These are phyloP conservation scores for Diplodia intermedia DNA, from an alignment of 2,329 filamentous ascomycete genomes.

Conservation along the genomic window DNA sequence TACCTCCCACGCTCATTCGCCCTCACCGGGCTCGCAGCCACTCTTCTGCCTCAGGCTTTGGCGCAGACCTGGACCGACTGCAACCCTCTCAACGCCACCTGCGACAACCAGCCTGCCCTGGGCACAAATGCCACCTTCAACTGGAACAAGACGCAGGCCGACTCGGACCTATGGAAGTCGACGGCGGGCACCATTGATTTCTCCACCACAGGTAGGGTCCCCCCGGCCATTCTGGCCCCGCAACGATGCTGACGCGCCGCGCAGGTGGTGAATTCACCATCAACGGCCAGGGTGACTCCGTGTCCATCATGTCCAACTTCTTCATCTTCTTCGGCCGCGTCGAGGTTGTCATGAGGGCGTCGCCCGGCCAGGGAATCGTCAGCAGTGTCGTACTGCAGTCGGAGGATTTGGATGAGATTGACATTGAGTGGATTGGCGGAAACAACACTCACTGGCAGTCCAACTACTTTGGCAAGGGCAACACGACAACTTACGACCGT, in stretches of 20 bases:
- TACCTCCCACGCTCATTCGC: conserved; percentile 38
- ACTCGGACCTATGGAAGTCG: conserved; percentile 65
- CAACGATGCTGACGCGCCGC: conserved; percentile 1
- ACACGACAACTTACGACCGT: conserved; percentile 60
- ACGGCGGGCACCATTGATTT: conserved; percentile 71
- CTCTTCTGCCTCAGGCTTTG: conserved; percentile 53
- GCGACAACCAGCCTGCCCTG: conserved; percentile 74
- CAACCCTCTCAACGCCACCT: conserved; percentile 75
- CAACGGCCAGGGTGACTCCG: conserved; percentile 72
- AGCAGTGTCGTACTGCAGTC: conserved; percentile 60
- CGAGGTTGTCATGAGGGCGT: conserved; percentile 56
- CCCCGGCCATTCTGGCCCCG: not conserved
- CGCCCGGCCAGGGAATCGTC: conserved; percentile 58
- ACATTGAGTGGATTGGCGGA: conserved; percentile 57
- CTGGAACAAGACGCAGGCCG: conserved; percentile 60
- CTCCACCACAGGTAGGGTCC: conserved; percentile 51
- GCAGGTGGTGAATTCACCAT: conserved; percentile 75
- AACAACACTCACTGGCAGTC: conserved; percentile 53
- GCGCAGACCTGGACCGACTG: conserved; percentile 82
- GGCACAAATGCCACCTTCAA: conserved; percentile 62
- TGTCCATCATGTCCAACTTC: conserved; percentile 71
- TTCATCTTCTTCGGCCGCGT: conserved; percentile 63
- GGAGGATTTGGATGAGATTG: conserved; percentile 61
- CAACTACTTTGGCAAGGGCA: conserved; percentile 64
- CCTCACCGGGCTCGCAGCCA: conserved; percentile 47